These are phyloP conservation scores for Inga laurina DNA, from an alignment of 306 rosid species.

Conservation along the genomic window DNA sequence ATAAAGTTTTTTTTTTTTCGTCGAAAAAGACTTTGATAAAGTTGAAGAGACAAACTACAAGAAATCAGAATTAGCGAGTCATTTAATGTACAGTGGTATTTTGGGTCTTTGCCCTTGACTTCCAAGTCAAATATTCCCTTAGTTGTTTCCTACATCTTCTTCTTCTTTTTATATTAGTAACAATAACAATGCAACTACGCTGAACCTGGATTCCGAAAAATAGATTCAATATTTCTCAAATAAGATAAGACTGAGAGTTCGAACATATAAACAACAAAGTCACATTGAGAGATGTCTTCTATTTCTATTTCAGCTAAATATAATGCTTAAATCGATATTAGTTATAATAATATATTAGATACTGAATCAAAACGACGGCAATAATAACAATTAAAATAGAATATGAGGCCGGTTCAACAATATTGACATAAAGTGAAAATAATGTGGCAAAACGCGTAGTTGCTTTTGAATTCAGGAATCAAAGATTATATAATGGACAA, in stretches of 20 bases:
- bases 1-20: no score
- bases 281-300: not conserved
- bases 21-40: not conserved
- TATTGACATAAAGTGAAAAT: not conserved
- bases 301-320: no score
- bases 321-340: no score
- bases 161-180: not conserved
- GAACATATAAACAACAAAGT: not conserved
- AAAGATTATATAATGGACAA: no score
- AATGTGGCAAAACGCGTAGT: not conserved
- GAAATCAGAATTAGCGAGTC: not conserved
- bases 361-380: not conserved
- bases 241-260: not conserved
- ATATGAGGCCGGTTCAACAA: not conserved
- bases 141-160: not conserved
- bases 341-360: not conserved
- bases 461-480: not conserved
- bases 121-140: slow-evolving; percentile 42
- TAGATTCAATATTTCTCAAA: not conserved
- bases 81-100: not conserved
- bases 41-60: not conserved
- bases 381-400: no score
- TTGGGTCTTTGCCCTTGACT: slow-evolving; percentile 29
- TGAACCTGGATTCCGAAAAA: not conserved
- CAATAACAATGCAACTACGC: not conserved